Conservation (phyloP, 345 rosid genomes). For the Eucalyptus dawsonii region DNA sequence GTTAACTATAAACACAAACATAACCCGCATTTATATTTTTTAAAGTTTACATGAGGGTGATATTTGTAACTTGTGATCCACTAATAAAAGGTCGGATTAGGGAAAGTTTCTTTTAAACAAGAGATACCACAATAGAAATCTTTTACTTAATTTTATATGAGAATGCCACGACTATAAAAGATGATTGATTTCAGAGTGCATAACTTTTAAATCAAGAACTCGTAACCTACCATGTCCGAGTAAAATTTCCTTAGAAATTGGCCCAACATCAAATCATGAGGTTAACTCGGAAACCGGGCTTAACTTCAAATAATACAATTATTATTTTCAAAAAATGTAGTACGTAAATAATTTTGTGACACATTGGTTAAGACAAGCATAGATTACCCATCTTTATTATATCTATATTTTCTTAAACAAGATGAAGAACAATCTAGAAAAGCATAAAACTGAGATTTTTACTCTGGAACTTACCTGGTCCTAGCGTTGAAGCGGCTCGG, state of each 20-base stretch:
- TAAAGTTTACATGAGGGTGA: neutral
- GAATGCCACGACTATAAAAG: neutral
- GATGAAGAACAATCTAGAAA: neutral
- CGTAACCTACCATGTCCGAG: fast-evolving
- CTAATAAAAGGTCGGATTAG: neutral
- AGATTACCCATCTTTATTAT: neutral
- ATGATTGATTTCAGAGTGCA: neutral
- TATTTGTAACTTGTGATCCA: neutral
- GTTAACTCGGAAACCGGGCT: fast-evolving
- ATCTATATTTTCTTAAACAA: neutral
- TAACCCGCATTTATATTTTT: neutral
- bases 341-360: neutral
- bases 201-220: neutral
- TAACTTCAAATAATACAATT: neutral
- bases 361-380: neutral
- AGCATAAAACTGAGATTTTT: neutral
- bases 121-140: neutral
- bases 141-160: neutral
- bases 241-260: neutral
- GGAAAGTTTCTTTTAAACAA: neutral
- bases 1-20: fast-evolving
- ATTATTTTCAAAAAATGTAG: neutral
- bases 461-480: neutral
- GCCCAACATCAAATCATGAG: neutral
- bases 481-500: neutral